Base-by-base conservation (phyloP, 2,329 filamentous ascomycete species). In the Cercospora nicotianae region DNA sequence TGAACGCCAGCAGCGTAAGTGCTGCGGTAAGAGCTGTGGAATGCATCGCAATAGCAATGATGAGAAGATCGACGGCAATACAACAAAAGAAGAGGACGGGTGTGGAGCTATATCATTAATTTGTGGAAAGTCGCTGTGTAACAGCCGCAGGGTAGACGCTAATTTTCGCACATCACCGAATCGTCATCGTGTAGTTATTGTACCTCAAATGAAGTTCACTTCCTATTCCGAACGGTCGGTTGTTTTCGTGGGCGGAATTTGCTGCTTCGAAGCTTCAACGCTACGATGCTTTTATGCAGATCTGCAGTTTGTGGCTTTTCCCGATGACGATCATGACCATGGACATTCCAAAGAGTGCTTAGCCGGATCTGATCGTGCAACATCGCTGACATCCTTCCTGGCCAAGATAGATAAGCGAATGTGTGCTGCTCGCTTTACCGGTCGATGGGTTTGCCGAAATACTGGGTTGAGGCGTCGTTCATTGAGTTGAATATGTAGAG, bases 221-320 rank as follows among this genome's bases (percentile, higher is more conserved):
- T 26, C 48, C 20, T 48, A 23, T 48, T 23, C 2, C 48, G 23
- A 28, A 28, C 6, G 23, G 48, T 55, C 48, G 23, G 23, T 30
- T 55, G 12, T 55, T 55, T 55, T 55, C 48, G 23, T 30, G 48
- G 23, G 23, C 48, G 48, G 28, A 39, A 48, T 55, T 33, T 30
- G 61, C 42, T 55, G 18, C 3, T 12, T 55, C 39, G 48, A 36
- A 26, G 45, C 61, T 63, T 63, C 28, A 18, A n/a, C 31, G 61
- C 61, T 63, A 55, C 18, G 18, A 48, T 55, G 45, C 61, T 63
- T 63, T 31, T 30, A 13, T 33, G 28, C 30, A 7, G 61, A 63
- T 63, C 61, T 33, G 61, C 61, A 57, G 45, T n/a, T 55, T 36
- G 42, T 55, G 61, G 45, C 60, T 63, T 30, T 31, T n/a, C 8